Evolutionary conservation across 108 stramenopile genomes (phyloP), one percentile per base, ranked within the genome.

Genomic region (Skeletonema costatum): DNA sequence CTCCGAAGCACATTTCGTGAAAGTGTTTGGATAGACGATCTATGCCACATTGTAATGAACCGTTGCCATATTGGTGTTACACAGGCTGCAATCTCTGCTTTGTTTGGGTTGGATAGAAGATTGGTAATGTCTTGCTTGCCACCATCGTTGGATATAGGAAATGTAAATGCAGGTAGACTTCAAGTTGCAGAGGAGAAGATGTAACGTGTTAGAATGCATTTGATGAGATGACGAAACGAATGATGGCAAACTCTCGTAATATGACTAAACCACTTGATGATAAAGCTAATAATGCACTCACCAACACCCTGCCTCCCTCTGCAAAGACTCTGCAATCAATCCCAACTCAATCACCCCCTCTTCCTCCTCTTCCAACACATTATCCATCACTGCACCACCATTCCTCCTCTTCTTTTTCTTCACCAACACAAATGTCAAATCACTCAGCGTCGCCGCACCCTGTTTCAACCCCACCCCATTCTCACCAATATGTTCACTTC

Each of bases 391-490:
- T 36, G 35, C 1, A 42, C 11, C 41, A 42, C 11, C 12, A 13
- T 13, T 13, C 50, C 50, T 7, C 50, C 50, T 46, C 4, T 12
- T 13, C 0, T 19, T 61, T n/a, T 51, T 81, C 58, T 78, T 72
- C 41, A 79, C 83, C 38, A 88, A 69, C 2, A 88, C 82, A 69
- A 88, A 83, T 4, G 77, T 84, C 51, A 84, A 46, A 30, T 77
- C 65, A 17, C 81, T 78, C 14, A 88, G 66, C 4, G 84, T 78
- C 5, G 90, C 91, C 74, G 89, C 90, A 25, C 86, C 91, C 68
- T 92, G 91, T 71, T 92, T 92, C 71, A 89, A 73, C 9, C 91
- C 91, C 25, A 92, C 85, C 10, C 91, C 91, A 66, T 92, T 92
- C 71, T 92, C 91, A 6, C 91, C 91, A 74, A 92, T 90, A 10